These are phyloP conservation scores for Amaranthus hypochondriacus DNA, from an alignment of 148 eudicot genomes.

Conservation along the genomic window DNA sequence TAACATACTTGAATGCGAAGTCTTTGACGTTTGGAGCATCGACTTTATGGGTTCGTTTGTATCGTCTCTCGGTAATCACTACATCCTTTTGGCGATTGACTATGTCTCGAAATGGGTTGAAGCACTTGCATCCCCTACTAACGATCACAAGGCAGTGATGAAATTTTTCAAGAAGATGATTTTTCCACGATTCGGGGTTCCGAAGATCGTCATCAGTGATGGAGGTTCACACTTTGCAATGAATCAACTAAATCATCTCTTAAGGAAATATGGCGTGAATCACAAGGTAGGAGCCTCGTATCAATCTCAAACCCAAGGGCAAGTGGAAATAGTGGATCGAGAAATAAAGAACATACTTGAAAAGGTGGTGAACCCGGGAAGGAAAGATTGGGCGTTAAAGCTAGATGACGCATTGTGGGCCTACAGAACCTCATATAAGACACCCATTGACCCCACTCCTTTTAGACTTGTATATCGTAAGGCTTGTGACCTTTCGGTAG, in stretches of 20 bases:
- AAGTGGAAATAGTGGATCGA: neutral
- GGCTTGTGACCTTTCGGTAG: neutral
- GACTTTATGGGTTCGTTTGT: no score
- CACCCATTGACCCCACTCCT: no score
- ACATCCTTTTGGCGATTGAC: no score
- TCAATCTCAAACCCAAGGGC: conserved; percentile 10
- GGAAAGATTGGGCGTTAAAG: conserved; percentile 5
- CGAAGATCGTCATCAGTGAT: no score
- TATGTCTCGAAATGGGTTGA: conserved; percentile 10
- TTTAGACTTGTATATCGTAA: no score
- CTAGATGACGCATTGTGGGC: neutral
- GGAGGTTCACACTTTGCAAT: no score
- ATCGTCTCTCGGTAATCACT: no score
- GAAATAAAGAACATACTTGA: neutral
- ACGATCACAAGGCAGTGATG: neutral
- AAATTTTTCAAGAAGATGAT: neutral
- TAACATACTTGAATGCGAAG: no score
- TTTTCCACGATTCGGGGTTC: no score
- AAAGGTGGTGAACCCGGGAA: neutral
- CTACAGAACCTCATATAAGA: no score
- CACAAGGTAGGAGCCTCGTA: neutral
- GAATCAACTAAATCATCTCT: no score
- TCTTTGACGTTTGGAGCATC: no score
- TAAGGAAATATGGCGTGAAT: conserved; percentile 11
- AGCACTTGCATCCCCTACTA: neutral